Evolutionary conservation across 805 yeast species (phyloP).

Genomic region (Wickerhamomyces kurtzmanii): DNA sequence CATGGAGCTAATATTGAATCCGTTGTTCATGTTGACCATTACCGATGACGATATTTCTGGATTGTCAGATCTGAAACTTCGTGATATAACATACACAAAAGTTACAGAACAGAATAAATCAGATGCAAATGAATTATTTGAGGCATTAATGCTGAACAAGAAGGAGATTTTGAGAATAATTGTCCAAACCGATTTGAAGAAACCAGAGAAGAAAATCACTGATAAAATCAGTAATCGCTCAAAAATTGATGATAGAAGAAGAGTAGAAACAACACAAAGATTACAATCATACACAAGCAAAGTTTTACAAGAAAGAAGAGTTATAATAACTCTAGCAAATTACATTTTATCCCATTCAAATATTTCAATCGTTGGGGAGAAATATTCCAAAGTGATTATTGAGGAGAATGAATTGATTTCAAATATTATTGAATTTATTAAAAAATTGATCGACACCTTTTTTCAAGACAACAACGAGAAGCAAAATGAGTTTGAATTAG

Average conservation of each 20-base stretch:
- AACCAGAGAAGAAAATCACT: conserved; percentile 4
- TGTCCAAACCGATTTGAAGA: conserved; percentile 18
- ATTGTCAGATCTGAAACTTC: conserved; percentile 27
- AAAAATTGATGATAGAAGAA: conserved; percentile 21
- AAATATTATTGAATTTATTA: conserved; percentile 11
- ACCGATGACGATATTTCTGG: no score
- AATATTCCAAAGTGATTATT: conserved; percentile 11
- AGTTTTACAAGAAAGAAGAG: conserved; percentile 43
- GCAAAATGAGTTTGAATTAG: conserved; percentile 5
- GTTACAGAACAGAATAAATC: conserved; percentile 23
- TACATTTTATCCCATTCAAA: conserved; percentile 15
- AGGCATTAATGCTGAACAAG: conserved; percentile 26
- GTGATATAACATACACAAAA: conserved; percentile 28
- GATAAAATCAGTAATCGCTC: conserved; percentile 6
- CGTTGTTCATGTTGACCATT: no score
- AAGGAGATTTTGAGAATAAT: conserved; percentile 41
- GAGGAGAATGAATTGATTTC: conserved; percentile 14
- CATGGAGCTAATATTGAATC: no score
- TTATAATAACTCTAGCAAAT: conserved; percentile 31
- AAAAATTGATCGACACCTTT: conserved; percentile 1
- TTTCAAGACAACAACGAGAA: conserved; percentile 1
- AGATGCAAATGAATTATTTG: conserved; percentile 30
- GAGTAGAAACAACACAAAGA: conserved; percentile 19
- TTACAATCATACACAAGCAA: conserved; percentile 24
- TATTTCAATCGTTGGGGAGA: conserved; percentile 13